Evolutionary conservation across 192 early-diverging fungal species (phyloP).

Genomic region (Funneliformis geosporum): DNA sequence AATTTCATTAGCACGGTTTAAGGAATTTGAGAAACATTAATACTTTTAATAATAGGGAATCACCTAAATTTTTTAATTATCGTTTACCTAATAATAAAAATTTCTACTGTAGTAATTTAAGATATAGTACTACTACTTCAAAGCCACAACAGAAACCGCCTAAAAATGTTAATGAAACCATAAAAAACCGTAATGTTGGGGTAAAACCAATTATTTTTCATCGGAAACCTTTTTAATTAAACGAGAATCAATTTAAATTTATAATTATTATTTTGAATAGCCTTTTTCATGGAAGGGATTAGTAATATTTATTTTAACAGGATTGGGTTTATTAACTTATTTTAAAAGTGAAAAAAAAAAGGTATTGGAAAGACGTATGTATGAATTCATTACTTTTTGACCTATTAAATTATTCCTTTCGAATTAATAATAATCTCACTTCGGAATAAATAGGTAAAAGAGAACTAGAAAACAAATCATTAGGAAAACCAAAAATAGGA

Average conservation of each 20-base stretch:
- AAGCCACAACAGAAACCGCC: background rate
- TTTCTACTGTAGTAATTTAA: background rate
- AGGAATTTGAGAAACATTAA: background rate
- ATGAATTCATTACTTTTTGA: background rate
- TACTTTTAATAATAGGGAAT: background rate
- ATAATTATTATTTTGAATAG: conserved; percentile 27
- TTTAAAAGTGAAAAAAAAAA: conserved; percentile 66
- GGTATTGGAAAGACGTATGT: conserved; percentile 48
- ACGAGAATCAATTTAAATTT: background rate
- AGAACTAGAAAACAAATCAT: conserved; percentile 26
- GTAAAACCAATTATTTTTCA: background rate
- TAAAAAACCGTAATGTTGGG: background rate
- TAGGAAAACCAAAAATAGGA: conserved; percentile 89
- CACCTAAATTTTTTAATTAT: background rate
- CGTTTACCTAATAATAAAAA: background rate
- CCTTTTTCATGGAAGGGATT: conserved; percentile 52
- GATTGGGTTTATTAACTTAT: conserved; percentile 60
- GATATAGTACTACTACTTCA: background rate
- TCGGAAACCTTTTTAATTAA: background rate
- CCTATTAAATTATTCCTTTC: background rate
- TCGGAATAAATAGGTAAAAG: conserved; percentile 22
- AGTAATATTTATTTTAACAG: conserved; percentile 58
- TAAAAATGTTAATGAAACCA: conserved; percentile 1
- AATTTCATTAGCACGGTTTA: background rate
- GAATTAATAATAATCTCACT: background rate